Evolutionary conservation across 495 filamentous ascomycete species (phyloP).

Genomic region (Neurospora sp.): DNA sequence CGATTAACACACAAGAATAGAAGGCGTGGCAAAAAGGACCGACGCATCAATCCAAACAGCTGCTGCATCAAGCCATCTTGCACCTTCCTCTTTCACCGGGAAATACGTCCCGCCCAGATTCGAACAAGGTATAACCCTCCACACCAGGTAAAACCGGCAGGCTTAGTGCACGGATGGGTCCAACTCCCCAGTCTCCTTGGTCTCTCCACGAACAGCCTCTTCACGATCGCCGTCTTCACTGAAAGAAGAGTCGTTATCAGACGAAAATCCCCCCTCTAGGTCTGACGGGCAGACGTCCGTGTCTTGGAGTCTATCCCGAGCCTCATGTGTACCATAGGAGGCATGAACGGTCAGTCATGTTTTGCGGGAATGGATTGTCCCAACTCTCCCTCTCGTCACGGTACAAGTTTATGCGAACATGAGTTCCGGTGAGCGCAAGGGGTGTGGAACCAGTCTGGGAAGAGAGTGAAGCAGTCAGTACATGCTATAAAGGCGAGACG

Average conservation of each 20-base stretch:
- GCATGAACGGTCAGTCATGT: not conserved
- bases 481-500: not conserved
- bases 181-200: not conserved
- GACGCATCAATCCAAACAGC: too few relatives aligned
- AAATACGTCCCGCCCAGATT: not conserved
- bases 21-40: too few relatives aligned
- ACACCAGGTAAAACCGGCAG: not conserved
- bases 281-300: not conserved
- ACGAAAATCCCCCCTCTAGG: not conserved
- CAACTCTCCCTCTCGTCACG: too few relatives aligned
- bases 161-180: not conserved
- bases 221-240: not conserved
- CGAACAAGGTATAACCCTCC: not conserved
- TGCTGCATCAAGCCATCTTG: too few relatives aligned
- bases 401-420: not conserved
- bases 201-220: accelerated
- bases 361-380: not conserved
- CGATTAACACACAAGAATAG: too few relatives aligned
- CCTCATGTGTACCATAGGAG: not conserved
- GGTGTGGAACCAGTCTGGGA: not conserved
- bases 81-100: too few relatives aligned
- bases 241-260: not conserved
- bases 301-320: not conserved
- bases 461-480: not conserved
- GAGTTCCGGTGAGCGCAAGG: not conserved